Base-by-base conservation (phyloP, 1,284 basidiomycete genomes). In the Ceratobasidium sp. region DNA sequence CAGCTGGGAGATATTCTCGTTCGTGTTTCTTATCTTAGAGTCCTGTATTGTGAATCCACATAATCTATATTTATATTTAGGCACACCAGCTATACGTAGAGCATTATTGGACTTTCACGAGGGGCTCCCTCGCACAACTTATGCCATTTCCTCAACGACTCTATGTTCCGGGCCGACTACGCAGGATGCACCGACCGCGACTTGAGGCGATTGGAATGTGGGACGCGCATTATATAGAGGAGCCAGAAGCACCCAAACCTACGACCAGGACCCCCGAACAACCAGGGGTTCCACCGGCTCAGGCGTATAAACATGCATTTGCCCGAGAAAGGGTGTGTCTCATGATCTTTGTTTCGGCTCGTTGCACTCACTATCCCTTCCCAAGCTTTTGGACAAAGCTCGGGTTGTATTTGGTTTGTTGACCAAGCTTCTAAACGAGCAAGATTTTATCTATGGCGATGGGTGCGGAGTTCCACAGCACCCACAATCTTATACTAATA, bases 1-100 rank as follows among this genome's bases (percentile, higher is more conserved):
- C 80, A 86, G 64, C 77, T 92, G 55, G 89, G 89, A 29, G 86
- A 91, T 75, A 75, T 91, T 2, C 81, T 90, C 67, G 89, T 92
- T 75, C 74, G 88, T 81, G 22, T n/a, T 29, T 32, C 40, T 52
- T 27, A 15, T 43, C 68, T 50, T 42, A n/a, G 60, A 27, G n/a
- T 20, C 27, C 43, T 62, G 45, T 72, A 12, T 70, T 52, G 4
- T 40, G 7, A 47, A 12, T 6, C 45, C 22, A 6, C 20, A 47
- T 47, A 12, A 12, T 12, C 20, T 10, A 10, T 12, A 8, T 47
- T 40, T 82, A 79, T 32, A 15, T 6, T 20, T 49, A 83, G 82
- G 79, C 85, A 35, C 83, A 90, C 74, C 82, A 82, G 71, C 79
- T 90, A 42, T 92, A 86, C 74, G 84, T 87, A 3, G 78, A 85